Percentiles rank a stretch among this genome's conserved stretches.
Evolutionary conservation across 1,284 basidiomycete genomes (phyloP).

Genomic region (Filobasidium uniguttulatum): DNA sequence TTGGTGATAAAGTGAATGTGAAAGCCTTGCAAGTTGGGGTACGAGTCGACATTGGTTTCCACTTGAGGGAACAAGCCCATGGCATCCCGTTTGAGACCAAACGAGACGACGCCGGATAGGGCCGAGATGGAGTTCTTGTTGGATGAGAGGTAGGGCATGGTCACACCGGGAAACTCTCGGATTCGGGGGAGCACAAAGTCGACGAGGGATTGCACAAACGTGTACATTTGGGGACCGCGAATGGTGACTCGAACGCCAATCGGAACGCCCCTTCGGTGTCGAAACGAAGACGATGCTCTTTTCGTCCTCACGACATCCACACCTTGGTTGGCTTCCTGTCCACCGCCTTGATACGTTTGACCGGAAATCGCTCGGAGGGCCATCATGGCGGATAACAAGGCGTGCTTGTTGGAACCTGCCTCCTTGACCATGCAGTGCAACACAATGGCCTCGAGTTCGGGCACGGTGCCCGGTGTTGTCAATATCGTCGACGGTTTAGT

Average conservation of each 20-base stretch:
- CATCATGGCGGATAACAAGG: conserved; percentile 72
- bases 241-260: conserved; percentile 80
- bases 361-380: conserved; percentile 78
- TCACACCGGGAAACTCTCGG: conserved; percentile 81
- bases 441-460: conserved; percentile 67
- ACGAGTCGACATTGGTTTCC: conserved; percentile 79
- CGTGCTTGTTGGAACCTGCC: conserved; percentile 56
- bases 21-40: conserved; percentile 71
- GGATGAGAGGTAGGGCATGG: conserved; percentile 48
- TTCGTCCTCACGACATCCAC: conserved; percentile 68
- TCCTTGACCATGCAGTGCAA: conserved; percentile 74
- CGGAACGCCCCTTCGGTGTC: conserved; percentile 65
- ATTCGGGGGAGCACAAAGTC: conserved; percentile 91
- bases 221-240: conserved; percentile 80
- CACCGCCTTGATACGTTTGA: conserved; percentile 57
- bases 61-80: conserved; percentile 89
- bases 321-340: conserved; percentile 52
- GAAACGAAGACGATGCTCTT: conserved; percentile 71
- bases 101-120: conserved; percentile 71
- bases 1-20: conserved; percentile 84
- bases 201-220: conserved; percentile 73
- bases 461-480: conserved; percentile 51
- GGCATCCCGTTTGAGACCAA: conserved; percentile 71
- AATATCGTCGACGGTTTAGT: conserved; percentile 34
- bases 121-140: conserved; percentile 49